Evolutionary conservation across 139 green algal species (phyloP).

Genomic region (Chlamydomonas sphaeroides): DNA sequence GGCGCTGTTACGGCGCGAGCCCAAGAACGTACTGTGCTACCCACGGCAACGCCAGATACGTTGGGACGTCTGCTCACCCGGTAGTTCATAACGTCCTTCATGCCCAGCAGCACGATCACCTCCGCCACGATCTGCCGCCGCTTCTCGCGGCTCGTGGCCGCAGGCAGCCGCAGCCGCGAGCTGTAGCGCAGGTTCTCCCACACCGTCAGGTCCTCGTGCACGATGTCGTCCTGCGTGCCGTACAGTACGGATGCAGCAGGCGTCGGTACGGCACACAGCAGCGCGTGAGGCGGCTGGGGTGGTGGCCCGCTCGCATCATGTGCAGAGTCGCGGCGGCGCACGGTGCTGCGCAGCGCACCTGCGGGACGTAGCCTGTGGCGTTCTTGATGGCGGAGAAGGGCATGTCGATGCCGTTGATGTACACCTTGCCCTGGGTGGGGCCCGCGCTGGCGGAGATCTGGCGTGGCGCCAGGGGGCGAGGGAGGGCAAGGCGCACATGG

Average conservation of each 20-base stretch:
- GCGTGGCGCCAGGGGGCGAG: no score
- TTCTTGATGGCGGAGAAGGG: constrained; percentile 33
- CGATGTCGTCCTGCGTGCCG: constrained; percentile 43
- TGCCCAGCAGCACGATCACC: constrained; percentile 40
- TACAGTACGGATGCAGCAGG: no score
- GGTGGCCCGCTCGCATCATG: no score
- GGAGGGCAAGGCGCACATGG: no score
- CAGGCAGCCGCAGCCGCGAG: constrained; percentile 46
- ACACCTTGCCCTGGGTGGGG: constrained; percentile 35
- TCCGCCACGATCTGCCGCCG: constrained; percentile 37
- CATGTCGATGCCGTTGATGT: constrained; percentile 44
- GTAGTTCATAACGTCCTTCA: constrained; percentile 32
- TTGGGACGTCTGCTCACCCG: no score
- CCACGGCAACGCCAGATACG: no score
- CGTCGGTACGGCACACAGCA: no score
- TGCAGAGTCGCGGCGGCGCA: no score
- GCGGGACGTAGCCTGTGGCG: constrained; percentile 83
- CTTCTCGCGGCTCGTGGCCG: not conserved
- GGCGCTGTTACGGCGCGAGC: no score
- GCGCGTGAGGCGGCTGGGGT: no score
- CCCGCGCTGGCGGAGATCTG: constrained; percentile 13
- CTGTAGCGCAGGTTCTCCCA: constrained; percentile 66
- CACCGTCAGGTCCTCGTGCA: constrained; percentile 34
- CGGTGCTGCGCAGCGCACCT: no score
- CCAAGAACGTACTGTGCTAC: no score